Percentiles rank a stretch among this genome's conserved stretches.
Evolutionary conservation across 495 filamentous ascomycete genomes (phyloP).

Genomic region (Cercophora scortea): DNA sequence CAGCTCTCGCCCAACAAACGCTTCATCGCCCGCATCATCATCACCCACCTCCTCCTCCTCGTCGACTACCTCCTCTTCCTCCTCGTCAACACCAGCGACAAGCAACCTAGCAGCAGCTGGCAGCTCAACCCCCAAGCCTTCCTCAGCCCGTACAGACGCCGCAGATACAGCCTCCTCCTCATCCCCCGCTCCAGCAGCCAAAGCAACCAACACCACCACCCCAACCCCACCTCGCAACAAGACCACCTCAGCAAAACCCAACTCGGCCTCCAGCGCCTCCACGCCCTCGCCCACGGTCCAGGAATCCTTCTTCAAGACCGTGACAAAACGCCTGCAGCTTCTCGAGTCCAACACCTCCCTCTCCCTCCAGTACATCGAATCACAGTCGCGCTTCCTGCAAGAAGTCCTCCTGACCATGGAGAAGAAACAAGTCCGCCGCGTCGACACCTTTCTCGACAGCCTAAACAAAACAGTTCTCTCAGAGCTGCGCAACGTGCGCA

Average conservation of each 20-base stretch:
- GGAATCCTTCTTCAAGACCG: slow-evolving; percentile 95
- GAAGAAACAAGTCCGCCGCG: slow-evolving; percentile 76
- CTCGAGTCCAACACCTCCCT: slow-evolving; percentile 90
- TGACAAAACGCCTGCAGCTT: slow-evolving; percentile 83
- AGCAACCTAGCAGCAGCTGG: background rate
- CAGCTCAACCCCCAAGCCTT: background rate
- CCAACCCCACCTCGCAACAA: slow-evolving; percentile 29
- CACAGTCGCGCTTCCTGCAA: slow-evolving; percentile 84
- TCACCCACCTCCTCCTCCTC: background rate
- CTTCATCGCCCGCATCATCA: background rate
- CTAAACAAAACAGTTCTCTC: slow-evolving; percentile 82
- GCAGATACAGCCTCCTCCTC: background rate
- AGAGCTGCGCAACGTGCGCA: slow-evolving; percentile 70
- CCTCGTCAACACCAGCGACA: background rate
- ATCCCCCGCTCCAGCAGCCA: background rate
- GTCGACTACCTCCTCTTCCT: background rate
- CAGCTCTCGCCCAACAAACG: slow-evolving; percentile 5
- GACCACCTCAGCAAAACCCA: slow-evolving; percentile 13
- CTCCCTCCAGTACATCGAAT: slow-evolving; percentile 92
- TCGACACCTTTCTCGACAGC: slow-evolving; percentile 68
- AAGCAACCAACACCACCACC: background rate
- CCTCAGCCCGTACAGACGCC: slow-evolving; percentile 1
- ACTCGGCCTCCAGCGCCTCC: slow-evolving; percentile 41
- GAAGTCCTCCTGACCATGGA: slow-evolving; percentile 89
- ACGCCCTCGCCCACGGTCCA: slow-evolving; percentile 74